Evolutionary conservation across 2,329 filamentous ascomycete genomes (phyloP).

Genomic region (Alternaria hordeiaustralica): DNA sequence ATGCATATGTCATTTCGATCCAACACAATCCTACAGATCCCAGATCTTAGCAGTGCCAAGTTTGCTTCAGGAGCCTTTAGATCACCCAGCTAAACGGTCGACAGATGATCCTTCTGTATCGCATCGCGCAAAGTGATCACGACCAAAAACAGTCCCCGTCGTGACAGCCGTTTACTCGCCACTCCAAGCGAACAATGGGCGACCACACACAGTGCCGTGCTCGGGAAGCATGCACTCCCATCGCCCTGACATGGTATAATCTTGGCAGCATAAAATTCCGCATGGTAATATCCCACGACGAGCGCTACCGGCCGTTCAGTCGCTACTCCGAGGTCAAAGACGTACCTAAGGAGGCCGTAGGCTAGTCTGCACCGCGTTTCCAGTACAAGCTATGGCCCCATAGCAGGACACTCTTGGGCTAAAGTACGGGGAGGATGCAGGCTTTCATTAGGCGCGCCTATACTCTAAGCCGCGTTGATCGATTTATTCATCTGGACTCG

Average conservation of each 20-base stretch:
- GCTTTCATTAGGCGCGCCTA: not conserved
- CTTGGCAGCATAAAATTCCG: not conserved
- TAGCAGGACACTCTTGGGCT: not conserved
- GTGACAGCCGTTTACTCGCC: not conserved
- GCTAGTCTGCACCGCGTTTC: not conserved
- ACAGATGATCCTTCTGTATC: not conserved
- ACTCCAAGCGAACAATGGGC: not conserved
- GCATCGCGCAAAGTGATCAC: not conserved
- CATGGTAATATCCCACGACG: not conserved
- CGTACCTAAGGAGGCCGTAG: not conserved
- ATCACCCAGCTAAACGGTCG: not conserved
- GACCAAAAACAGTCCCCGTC: not conserved
- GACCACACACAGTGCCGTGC: not conserved
- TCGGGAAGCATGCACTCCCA: not conserved
- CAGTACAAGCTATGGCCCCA: not conserved
- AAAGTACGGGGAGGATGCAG: not conserved
- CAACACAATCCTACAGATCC: not conserved
- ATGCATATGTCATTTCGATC: not conserved
- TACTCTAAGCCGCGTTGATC: not conserved
- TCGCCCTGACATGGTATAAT: not conserved
- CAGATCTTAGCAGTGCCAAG: not conserved
- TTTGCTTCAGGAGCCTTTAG: not conserved
- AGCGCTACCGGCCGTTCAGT: not conserved
- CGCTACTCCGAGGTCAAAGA: not conserved
- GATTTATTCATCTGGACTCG: not conserved